phyloP scores from a whole-genome alignment of 129 eudicot genomes.

The Helianthus annuus region HanXRQr2.0-SUNRISE NC_035442.2:158870881-158871380 shows the following conservation, averaged over 20 bases:
- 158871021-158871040: conserved; percentile 73
- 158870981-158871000: conserved; percentile 89
- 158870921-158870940: conserved; percentile 53
- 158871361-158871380: no score
- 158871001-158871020: conserved; percentile 41
- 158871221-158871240: no score
- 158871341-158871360: no score
- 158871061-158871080: conserved; percentile 77
- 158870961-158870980: conserved; percentile 91
- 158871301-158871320: no score
- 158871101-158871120: conserved; percentile 39
- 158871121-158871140: background rate
- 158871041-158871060: conserved; percentile 67
- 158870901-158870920: background rate
- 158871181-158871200: no score
- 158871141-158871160: no score
- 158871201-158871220: no score
- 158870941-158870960: conserved; percentile 59
- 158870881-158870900: background rate
- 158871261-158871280: no score
- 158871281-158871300: no score
- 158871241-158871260: no score
- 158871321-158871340: no score
- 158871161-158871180: no score
- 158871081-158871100: conserved; percentile 85